phyloP scores from a whole-genome alignment of 768 basidiomycete genomes.

The Imleria badia region DNA sequence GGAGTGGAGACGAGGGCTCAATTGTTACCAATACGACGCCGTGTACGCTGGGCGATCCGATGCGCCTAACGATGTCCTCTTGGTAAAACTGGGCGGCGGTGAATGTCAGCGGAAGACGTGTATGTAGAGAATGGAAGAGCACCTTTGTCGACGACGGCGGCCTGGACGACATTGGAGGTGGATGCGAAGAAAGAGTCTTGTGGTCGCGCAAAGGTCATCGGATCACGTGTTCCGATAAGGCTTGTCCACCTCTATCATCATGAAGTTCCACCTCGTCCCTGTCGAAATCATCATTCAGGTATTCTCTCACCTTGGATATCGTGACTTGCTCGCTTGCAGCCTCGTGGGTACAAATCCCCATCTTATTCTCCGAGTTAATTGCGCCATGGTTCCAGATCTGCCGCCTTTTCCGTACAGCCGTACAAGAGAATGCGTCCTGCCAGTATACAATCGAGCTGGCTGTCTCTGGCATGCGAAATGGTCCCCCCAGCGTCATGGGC shows the following conservation, averaged over 20 bases:
- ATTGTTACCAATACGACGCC: slow-evolving; percentile 66
- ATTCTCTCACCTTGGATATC: slow-evolving; percentile 20
- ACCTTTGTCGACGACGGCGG: slow-evolving; percentile 36
- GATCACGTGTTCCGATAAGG: slow-evolving; percentile 21
- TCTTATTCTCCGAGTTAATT: neutral
- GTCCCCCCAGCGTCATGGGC: slow-evolving; percentile 28
- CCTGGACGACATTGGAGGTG: slow-evolving; percentile 28
- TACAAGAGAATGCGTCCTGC: slow-evolving; percentile 33
- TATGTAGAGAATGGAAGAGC: neutral
- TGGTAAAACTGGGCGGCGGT: slow-evolving; percentile 52
- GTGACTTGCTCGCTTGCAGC: slow-evolving; percentile 28
- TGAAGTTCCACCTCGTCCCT: slow-evolving; percentile 22
- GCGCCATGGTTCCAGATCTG: slow-evolving; percentile 31
- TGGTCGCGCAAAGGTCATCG: neutral
- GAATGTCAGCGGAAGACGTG: neutral
- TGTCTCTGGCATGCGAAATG: slow-evolving; percentile 42
- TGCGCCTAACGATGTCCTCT: slow-evolving; percentile 62
- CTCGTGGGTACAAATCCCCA: slow-evolving; percentile 16
- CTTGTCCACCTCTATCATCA: neutral
- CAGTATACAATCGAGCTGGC: slow-evolving; percentile 48
- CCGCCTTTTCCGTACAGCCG: slow-evolving; percentile 26
- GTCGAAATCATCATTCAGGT: slow-evolving; percentile 26
- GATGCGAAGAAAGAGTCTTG: slow-evolving; percentile 5
- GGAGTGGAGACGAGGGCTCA: neutral
- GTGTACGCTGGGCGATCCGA: slow-evolving; percentile 39